These are phyloP conservation scores for Lippia alba DNA, from an alignment of 305 asterid species.

Conservation along the genomic window DNA sequence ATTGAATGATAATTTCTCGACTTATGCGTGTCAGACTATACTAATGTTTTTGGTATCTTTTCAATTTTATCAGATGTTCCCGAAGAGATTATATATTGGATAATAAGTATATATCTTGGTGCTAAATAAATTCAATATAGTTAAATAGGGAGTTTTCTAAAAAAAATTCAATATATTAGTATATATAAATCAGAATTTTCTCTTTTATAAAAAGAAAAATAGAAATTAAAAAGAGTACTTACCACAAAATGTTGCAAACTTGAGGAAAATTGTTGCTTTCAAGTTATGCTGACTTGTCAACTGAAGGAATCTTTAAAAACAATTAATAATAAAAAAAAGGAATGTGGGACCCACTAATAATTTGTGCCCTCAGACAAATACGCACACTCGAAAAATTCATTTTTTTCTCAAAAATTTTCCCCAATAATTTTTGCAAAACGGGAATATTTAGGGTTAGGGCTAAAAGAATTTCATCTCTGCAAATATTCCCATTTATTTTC, in stretches of 20 bases:
- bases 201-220: background rate
- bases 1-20: too few species aligned
- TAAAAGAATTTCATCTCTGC: conserved; percentile 27
- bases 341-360: conserved; percentile 46
- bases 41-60: too few species aligned
- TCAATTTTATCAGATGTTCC: too few species aligned
- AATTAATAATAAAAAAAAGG: conserved; percentile 17
- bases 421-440: conserved; percentile 35
- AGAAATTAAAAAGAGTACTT: background rate
- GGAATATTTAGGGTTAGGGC: conserved; percentile 55
- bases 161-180: too few species aligned
- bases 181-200: too few species aligned
- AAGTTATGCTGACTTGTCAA: conserved; percentile 45
- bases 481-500: conserved; percentile 34
- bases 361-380: conserved; percentile 27
- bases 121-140: too few species aligned
- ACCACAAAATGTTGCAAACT: too few species aligned
- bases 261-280: background rate
- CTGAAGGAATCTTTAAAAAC: conserved; percentile 35
- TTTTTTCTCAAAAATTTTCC: conserved; percentile 1
- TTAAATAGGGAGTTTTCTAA: too few species aligned
- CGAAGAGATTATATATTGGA: too few species aligned
- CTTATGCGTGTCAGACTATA: too few species aligned
- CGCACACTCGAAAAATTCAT: conserved; percentile 14
- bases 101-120: too few species aligned